Evolutionary conservation across 2,329 filamentous ascomycete species (phyloP), one percentile per base, ranked within the genome.

Genomic region (Penicillium sp.): DNA sequence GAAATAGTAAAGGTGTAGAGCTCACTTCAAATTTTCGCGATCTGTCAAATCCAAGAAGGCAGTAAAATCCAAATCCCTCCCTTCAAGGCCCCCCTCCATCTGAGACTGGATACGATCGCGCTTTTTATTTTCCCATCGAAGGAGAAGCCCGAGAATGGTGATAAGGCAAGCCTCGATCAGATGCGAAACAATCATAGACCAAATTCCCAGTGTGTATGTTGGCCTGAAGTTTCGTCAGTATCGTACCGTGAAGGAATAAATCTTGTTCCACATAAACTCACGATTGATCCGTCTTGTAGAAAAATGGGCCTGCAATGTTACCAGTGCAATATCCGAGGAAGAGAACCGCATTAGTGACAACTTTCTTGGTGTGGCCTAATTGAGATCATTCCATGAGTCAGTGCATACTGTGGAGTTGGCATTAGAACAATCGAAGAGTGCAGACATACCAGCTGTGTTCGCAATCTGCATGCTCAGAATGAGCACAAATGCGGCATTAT

Each of bases 261-360:
- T 1, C 1, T 27, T 10, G 21, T 26, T 3, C 5, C 7, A n/a
- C 25, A 44, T 31, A 27, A 4, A 35, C 66, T n/a, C 60, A 76
- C 63, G 77, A 71, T 63, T 88, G 83, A n/a, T 77, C 66, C 0
- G 78, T 72, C 50, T 81, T 81, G 70, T 86, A 88, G 72, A 88
- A 87, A 70, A 87, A 87, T 0, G 86, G 86, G 0, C 85, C 82
- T 4, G 79, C 80, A 43, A 88, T 85, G 64, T 88, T 87, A 5
- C 85, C 85, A 1, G 82, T 78, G 63, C 84, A 86, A 55, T 83
- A 83, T 0, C 83, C 84, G 10, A 87, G 75, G 72, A 85, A 87
- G 2, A 86, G 76, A 55, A 85, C 80, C 1, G 82, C 84, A 23
- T 85, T 86, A n/a, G 84, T 85, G 26, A 87, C 81, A 46, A 87